Percentiles rank a stretch among this genome's conserved stretches.
These are phyloP conservation scores for Clathrus columnatus DNA, from an alignment of 768 basidiomycete species.

Conservation along the genomic window DNA sequence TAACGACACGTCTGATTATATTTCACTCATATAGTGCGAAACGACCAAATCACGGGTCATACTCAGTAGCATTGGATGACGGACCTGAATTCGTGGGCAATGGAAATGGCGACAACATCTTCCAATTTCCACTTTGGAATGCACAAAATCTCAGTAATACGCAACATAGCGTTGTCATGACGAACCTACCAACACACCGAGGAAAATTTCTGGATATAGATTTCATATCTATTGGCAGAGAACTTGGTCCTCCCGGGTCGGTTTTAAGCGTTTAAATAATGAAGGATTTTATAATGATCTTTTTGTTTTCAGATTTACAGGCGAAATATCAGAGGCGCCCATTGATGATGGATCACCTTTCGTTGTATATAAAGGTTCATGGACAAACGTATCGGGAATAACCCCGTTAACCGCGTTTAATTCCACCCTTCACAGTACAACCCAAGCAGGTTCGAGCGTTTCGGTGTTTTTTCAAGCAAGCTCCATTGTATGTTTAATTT, in stretches of 20 bases:
- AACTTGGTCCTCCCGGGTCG: not conserved
- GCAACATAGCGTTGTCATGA: not conserved
- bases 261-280: not conserved
- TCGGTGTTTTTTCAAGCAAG: conserved; percentile 5
- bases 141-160: not conserved
- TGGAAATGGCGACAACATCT: not conserved
- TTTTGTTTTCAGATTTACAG: too few relatives aligned
- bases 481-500: conserved; percentile 11
- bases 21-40: not conserved
- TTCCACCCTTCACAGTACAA: conserved; percentile 7
- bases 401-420: conserved; percentile 9
- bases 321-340: not conserved
- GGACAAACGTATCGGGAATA: not conserved
- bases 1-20: not conserved
- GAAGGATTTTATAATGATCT: too few relatives aligned
- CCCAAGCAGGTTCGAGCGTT: not conserved
- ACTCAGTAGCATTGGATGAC: conserved; percentile 1
- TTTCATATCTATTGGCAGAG: not conserved
- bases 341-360: not conserved
- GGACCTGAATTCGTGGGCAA: not conserved
- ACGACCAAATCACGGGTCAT: not conserved
- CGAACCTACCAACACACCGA: not conserved
- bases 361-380: not conserved
- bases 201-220: not conserved
- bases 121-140: not conserved